Conservation (phyloP, 192 early-diverging fungal genomes). For the Pilobolus umbonatus region DNA sequence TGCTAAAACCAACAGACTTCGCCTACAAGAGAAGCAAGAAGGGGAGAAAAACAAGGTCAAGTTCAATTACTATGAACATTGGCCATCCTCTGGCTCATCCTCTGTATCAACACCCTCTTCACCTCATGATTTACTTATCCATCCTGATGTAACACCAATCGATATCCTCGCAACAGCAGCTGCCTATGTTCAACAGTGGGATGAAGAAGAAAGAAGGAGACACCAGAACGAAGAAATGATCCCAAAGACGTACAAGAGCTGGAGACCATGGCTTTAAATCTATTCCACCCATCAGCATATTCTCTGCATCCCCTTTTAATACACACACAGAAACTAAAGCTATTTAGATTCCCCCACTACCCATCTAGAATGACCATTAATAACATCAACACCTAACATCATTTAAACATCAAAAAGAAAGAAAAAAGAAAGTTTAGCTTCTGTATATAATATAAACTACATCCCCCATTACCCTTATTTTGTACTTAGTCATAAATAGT, state of each 20-base stretch:
- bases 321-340: no score
- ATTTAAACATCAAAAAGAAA: no score
- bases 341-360: background rate
- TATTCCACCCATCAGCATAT: no score
- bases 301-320: no score
- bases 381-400: no score
- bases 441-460: no score
- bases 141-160: slow-evolving; percentile 19
- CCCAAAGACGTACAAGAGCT: slow-evolving; percentile 10
- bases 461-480: no score
- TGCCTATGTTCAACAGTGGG: slow-evolving; percentile 36
- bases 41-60: slow-evolving; percentile 3
- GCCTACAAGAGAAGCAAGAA: slow-evolving; percentile 16
- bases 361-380: slow-evolving; percentile 4
- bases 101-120: slow-evolving; percentile 7
- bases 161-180: slow-evolving; percentile 37
- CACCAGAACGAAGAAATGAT: background rate
- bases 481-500: no score
- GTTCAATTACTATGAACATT: slow-evolving; percentile 13
- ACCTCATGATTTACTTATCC: background rate
- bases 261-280: slow-evolving; percentile 18
- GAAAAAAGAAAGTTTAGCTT: no score
- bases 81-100: background rate
- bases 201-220: slow-evolving; percentile 21
- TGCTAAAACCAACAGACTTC: slow-evolving; percentile 67